Evolutionary conservation across 257 asterid genomes (phyloP), one percentile per base, ranked within the genome.

Genomic region (Solanum tacnaense): DNA sequence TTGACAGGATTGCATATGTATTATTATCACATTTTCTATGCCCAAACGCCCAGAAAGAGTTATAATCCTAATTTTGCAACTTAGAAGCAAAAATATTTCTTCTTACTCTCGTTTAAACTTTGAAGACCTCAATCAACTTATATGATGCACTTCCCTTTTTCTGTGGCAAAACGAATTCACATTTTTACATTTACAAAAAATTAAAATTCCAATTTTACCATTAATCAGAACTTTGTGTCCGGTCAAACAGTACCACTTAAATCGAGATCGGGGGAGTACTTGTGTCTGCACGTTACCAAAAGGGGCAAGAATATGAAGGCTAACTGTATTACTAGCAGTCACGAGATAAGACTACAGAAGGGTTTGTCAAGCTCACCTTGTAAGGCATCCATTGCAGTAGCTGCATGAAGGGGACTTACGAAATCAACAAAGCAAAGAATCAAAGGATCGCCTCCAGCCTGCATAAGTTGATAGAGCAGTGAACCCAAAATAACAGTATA

Each of bases 401-500:
- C 98, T 23, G 99, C 97, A 93, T 94, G 95, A 75, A 95, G 96
- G 89, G 98, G 98, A 88, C 93, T 94, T 73, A 83, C 86, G 85
- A 96, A 96, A 91, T 96, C 98, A 91, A 95, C 97, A 62, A 96
- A 94, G 91, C 99, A 95, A 83, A 95, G 96, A 67, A 93, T 92
- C 90, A 95, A 88, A 5, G 95, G 96, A 10, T 94, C 98, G 9
- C 96, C 98, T 39, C 95, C 95, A 65, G 92, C 60, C 98, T 96
- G 94, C 91, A 93, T 2, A 86, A 83, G 58, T 87, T 87, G 84
- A 84, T 82, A 72, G 31, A 88, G 56, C 46, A 65, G 35, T 62
- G 32, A 21, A 87, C 85, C 25, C 85, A 41, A 84, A 36, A 87
- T 20, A 58, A 82, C 41, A 75, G 70, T 34, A 68, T 29, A 62